phyloP scores from a whole-genome alignment of 2,329 filamentous ascomycete species.

The Aspergillus hortae region DNA sequence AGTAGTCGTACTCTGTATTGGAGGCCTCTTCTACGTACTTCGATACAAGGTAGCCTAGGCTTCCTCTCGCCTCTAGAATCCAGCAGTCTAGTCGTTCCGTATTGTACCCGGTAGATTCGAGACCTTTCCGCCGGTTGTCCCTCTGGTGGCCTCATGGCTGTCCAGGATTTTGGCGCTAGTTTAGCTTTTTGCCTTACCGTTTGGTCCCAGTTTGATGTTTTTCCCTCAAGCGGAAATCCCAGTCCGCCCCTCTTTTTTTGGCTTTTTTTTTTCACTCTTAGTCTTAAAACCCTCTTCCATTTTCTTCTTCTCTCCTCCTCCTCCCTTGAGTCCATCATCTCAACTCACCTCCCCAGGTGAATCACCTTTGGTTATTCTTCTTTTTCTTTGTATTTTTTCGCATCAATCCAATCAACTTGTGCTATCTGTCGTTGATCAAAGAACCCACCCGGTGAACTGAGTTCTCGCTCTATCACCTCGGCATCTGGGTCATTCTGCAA shows the following conservation, averaged over 20 bases:
- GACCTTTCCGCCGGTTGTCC: no score
- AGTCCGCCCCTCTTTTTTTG: constrained; percentile 10
- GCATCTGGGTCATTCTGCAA: constrained; percentile 3
- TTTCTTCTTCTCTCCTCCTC: constrained; percentile 1
- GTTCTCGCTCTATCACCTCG: neutral
- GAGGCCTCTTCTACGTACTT: no score
- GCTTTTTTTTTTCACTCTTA: neutral
- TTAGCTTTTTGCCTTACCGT: neutral
- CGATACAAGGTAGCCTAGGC: no score
- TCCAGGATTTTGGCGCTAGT: neutral
- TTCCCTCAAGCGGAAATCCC: constrained; percentile 19
- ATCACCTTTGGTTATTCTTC: constrained; percentile 1
- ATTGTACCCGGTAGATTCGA: no score
- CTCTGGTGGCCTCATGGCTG: no score
- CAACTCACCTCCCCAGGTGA: constrained; percentile 12
- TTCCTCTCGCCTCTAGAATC: no score
- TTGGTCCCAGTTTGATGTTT: constrained; percentile 1
- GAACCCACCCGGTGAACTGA: no score
- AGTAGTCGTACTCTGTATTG: no score
- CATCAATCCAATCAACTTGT: neutral
- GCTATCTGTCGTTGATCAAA: neutral
- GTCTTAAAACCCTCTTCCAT: neutral
- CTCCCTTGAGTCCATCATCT: constrained; percentile 3
- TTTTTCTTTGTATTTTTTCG: constrained; percentile 7
- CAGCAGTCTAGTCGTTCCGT: no score